Evolutionary conservation across 2,329 filamentous ascomycete species (phyloP).

Genomic region (Aspergillus aculeatus): DNA sequence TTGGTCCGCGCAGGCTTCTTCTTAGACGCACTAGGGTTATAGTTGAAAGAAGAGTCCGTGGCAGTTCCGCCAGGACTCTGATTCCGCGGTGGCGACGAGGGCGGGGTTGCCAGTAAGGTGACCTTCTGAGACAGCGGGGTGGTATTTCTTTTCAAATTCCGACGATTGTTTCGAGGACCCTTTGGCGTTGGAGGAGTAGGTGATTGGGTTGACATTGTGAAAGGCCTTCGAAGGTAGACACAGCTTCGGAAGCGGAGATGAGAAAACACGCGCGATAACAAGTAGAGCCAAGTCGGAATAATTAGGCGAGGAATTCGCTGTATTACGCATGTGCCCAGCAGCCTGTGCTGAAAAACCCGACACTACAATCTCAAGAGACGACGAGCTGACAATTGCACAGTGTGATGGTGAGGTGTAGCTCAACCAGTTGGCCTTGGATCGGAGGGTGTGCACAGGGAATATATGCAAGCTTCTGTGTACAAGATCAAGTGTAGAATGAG

Average conservation of each 20-base stretch:
- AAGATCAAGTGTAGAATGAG: conserved; percentile 5
- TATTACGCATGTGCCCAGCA: conserved; percentile 34
- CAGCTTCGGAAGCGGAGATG: conserved; percentile 29
- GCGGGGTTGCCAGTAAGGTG: conserved; percentile 33
- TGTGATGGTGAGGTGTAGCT: conserved; percentile 1
- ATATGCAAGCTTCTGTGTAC: conserved; percentile 17
- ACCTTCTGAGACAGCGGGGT: conserved; percentile 33
- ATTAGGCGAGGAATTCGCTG: conserved; percentile 16
- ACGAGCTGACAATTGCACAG: background rate
- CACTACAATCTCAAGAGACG: conserved; percentile 19
- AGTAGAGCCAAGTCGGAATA: conserved; percentile 16
- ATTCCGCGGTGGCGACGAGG: conserved; percentile 37
- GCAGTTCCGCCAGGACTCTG: conserved; percentile 31
- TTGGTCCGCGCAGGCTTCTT: conserved; percentile 38
- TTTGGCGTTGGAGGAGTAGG: conserved; percentile 41
- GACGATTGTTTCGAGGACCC: conserved; percentile 37
- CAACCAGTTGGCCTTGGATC: conserved; percentile 6
- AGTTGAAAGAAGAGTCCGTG: conserved; percentile 32
- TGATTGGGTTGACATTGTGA: conserved; percentile 47
- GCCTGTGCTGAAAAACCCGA: conserved; percentile 30
- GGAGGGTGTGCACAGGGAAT: conserved; percentile 9
- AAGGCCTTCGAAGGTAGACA: conserved; percentile 37
- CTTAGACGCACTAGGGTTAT: conserved; percentile 27
- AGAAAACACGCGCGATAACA: conserved; percentile 22
- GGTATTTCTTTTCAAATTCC: conserved; percentile 36